Percentiles rank a stretch among this genome's conserved stretches.
Conservation (phyloP, 768 basidiomycete species). For the Kwoniella sp. region DNA sequence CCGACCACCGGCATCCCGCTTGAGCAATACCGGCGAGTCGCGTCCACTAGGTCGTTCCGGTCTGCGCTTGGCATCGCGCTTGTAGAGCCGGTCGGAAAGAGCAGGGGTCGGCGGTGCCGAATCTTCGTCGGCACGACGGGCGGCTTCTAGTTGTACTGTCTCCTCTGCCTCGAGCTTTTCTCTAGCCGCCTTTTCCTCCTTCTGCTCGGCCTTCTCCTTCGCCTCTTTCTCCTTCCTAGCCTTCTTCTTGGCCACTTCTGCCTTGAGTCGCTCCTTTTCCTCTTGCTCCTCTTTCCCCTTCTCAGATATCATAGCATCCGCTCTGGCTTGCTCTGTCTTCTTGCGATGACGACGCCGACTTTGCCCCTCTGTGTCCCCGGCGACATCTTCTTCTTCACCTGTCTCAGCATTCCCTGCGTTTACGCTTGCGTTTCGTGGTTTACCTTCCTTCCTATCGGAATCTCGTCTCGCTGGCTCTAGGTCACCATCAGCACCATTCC, state of each 20-base stretch:
- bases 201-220: not conserved
- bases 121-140: not conserved
- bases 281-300: not conserved
- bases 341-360: not conserved
- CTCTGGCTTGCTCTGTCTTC: not conserved
- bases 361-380: not conserved
- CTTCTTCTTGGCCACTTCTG: not conserved
- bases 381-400: conserved; percentile 80
- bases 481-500: too few species aligned
- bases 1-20: conserved; percentile 1
- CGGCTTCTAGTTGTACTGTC: too few species aligned
- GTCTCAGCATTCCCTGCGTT: conserved; percentile 82
- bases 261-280: not conserved
- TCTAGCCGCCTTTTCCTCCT: not conserved
- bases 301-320: not conserved
- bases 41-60: conserved; percentile 10
- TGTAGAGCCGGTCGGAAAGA: not conserved
- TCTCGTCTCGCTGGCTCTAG: too few species aligned
- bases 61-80: conserved; percentile 4
- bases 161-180: too few species aligned
- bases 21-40: conserved; percentile 1
- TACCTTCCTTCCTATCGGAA: not conserved
- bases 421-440: conserved; percentile 75
- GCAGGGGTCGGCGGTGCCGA: not conserved
- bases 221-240: not conserved